Percentiles rank a stretch among this genome's conserved stretches.
phyloP scores from a whole-genome alignment of 305 asterid species.

The Solanum hybrid region DNA sequence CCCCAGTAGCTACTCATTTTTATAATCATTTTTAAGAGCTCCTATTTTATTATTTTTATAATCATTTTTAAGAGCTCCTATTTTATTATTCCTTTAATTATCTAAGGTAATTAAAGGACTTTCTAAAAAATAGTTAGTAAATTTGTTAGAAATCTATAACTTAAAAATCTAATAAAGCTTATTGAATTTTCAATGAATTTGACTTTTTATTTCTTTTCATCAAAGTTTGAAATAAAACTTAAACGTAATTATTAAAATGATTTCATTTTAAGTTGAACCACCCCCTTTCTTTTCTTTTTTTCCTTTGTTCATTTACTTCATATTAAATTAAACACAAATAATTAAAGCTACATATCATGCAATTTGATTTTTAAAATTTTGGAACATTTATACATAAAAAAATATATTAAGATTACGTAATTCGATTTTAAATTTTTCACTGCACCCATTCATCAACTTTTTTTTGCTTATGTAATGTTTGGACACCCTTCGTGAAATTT shows the following conservation, averaged over 20 bases:
- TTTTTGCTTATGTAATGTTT: neutral
- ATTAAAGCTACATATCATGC: neutral
- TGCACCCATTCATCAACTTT: neutral
- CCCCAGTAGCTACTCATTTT: too few species aligned
- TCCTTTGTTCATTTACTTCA: neutral
- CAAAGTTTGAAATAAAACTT: neutral
- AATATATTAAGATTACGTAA: too few species aligned
- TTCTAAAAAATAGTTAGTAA: neutral
- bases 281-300: neutral
- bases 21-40: too few species aligned
- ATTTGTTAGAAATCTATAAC: neutral
- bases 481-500: neutral
- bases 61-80: neutral
- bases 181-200: neutral
- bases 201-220: neutral
- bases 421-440: neutral
- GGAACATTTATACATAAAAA: neutral
- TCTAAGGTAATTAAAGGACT: neutral
- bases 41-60: too few species aligned
- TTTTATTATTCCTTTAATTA: neutral
- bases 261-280: neutral
- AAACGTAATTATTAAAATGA: neutral
- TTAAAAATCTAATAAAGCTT: neutral
- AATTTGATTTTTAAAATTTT: too few species aligned
- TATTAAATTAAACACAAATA: neutral